Evolutionary conservation across 2,329 filamentous ascomycete species (phyloP), one percentile per base, ranked within the genome.

Genomic region (Curvularia hawaiiensis): DNA sequence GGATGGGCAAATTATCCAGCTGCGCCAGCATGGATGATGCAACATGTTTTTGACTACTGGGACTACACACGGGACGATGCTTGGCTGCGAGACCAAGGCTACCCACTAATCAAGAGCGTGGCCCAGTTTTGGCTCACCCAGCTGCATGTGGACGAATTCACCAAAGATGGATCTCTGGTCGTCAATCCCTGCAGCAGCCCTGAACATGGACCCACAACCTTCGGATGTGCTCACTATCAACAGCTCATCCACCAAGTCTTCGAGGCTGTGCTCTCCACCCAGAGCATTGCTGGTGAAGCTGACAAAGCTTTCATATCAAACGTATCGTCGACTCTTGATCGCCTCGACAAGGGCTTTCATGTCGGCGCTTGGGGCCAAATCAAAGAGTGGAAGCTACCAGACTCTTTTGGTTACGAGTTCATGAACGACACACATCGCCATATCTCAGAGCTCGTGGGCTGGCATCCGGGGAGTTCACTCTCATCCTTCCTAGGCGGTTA

Each of bases 171-270:
- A 9, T 80, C 79, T 0, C 75, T 85, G 3, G 83, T 86, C 0
- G 83, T 82, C 1, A 85, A 84, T 61, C 84, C 84, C 0, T 87
- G 84, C 69, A 85, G 83, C 54, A 84, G 81, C n/a, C 82, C 84
- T 1, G 84, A 87, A 67, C 83, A 83, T 39, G 84, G 84, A 0
- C 71, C 65, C 24, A 73, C 58, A 12, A 84, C 83, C 0, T 85
- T 85, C 52, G 83, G 77, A 8, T 85, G 83, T 62, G 73, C 82
- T 7, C 82, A 85, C 62, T 82, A 79, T 60, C 83, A 85, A 61
- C 83, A 85, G 60, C 70, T 83, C 11, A 77, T 85, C 18, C 64
- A 75, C 49, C 73, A 78, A 35, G 67, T 78, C n/a, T 75, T 78
- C 58, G 64, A 69, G 5, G 70, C 66, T 12, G 63, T 72, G 0